Conservation (phyloP, 441 rosid genomes). For the Sinapis alba region DNA sequence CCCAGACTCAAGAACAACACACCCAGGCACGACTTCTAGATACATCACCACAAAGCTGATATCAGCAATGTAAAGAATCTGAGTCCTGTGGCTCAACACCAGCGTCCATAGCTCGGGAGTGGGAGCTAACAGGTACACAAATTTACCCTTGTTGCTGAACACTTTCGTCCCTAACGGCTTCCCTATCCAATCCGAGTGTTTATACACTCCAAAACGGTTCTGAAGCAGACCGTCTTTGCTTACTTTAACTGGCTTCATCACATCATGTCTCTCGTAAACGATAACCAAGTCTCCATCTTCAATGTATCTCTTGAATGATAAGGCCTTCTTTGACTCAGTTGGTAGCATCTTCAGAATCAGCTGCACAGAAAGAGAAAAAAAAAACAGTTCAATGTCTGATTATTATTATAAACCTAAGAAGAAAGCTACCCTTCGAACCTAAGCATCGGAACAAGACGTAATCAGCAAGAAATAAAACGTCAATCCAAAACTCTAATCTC, state of each 20-base stretch:
- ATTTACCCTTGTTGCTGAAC: slow-evolving; percentile 82
- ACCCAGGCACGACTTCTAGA: slow-evolving; percentile 87
- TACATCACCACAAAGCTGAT: slow-evolving; percentile 77
- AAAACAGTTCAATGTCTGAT: neutral
- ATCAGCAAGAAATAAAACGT: neutral
- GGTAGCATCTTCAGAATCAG: slow-evolving; percentile 52
- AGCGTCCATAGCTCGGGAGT: slow-evolving; percentile 92
- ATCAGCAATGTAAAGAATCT: slow-evolving; percentile 93
- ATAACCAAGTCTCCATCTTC: slow-evolving; percentile 75
- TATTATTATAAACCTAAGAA: neutral
- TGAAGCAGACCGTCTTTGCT: slow-evolving; percentile 60
- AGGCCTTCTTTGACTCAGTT: slow-evolving; percentile 51
- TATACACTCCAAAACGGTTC: slow-evolving; percentile 84
- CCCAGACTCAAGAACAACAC: slow-evolving; percentile 87
- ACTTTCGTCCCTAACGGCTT: slow-evolving; percentile 91
- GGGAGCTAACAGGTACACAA: slow-evolving; percentile 78
- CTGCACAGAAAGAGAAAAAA: neutral
- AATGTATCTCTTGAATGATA: slow-evolving; percentile 59
- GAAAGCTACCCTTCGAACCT: neutral
- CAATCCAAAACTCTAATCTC: neutral
- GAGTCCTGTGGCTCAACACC: slow-evolving; percentile 93
- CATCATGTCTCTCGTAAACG: slow-evolving; percentile 80
- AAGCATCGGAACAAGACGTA: neutral
- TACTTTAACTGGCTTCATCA: slow-evolving; percentile 77
- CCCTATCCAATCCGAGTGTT: slow-evolving; percentile 92